These are phyloP conservation scores for Blastocystis sp. DNA, from an alignment of 352 stramenopile genomes.

Conservation along the genomic window DNA sequence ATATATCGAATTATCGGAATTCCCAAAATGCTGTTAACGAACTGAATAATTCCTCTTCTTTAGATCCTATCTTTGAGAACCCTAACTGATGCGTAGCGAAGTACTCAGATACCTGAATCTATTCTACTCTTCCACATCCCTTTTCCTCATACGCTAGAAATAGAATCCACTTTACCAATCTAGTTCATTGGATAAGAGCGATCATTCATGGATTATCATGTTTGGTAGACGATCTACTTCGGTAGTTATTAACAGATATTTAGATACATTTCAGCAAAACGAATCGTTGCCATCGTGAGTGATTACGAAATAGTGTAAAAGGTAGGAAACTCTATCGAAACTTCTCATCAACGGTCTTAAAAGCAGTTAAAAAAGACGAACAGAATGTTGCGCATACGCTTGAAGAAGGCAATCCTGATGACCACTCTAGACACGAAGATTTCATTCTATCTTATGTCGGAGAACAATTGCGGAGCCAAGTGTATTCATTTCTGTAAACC, in stretches of 20 bases:
- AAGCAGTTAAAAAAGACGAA: not conserved
- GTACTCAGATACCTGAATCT: no score
- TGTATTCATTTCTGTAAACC: conserved; percentile 8
- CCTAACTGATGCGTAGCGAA: no score
- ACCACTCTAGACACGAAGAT: conserved; percentile 24
- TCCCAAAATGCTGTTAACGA: not conserved
- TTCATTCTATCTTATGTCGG: conserved; percentile 8
- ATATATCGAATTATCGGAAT: not conserved
- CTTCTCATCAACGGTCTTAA: conserved; percentile 3
- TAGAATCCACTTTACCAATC: not conserved
- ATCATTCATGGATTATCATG: not conserved
- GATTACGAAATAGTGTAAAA: not conserved
- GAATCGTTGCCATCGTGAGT: conserved; percentile 1
- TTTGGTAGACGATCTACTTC: conserved; percentile 1
- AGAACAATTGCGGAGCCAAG: not conserved
- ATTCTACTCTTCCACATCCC: no score
- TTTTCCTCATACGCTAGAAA: no score
- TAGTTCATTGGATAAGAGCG: not conserved
- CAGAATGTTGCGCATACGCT: conserved; percentile 9
- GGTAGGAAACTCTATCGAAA: not conserved
- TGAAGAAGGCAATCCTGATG: conserved; percentile 22
- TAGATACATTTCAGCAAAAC: conserved; percentile 31
- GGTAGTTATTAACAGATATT: conserved; percentile 44
- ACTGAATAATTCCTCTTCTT: not conserved
- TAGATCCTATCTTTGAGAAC: not conserved